Percentiles rank a stretch among this genome's conserved stretches.
Evolutionary conservation across 75 land plant species (phyloP).

Genomic region (Pinus taeda): DNA sequence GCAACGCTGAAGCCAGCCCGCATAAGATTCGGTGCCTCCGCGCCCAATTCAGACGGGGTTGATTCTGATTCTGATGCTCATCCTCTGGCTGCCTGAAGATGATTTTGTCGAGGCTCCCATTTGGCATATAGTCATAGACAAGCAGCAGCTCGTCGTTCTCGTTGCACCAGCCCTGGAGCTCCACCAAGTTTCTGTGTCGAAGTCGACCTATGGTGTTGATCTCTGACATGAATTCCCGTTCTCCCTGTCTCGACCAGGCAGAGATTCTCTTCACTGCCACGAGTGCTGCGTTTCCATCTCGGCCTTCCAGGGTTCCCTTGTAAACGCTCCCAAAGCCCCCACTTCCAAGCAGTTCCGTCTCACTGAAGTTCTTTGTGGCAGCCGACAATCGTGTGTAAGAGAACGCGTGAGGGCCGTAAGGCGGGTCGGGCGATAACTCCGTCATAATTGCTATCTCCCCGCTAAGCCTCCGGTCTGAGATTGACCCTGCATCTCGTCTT

Average conservation of each 20-base stretch:
- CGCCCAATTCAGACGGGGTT: slow-evolving; percentile 13
- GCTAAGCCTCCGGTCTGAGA: neutral
- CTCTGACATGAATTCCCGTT: slow-evolving; percentile 37
- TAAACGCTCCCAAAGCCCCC: slow-evolving; percentile 50
- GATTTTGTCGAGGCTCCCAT: slow-evolving; percentile 29
- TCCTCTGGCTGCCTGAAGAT: slow-evolving; percentile 5
- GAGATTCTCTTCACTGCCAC: slow-evolving; percentile 49
- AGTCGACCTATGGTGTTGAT: slow-evolving; percentile 33
- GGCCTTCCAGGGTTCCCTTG: slow-evolving; percentile 22
- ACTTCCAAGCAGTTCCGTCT: slow-evolving; percentile 29
- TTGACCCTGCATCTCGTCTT: neutral
- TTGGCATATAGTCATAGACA: slow-evolving; percentile 56
- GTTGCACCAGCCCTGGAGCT: slow-evolving; percentile 56
- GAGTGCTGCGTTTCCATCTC: neutral
- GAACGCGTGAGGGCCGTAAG: slow-evolving; percentile 28
- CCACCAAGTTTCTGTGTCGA: slow-evolving; percentile 42
- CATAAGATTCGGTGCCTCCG: slow-evolving; percentile 20
- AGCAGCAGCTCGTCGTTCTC: slow-evolving; percentile 25
- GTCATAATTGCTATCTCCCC: neutral
- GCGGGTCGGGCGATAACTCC: neutral
- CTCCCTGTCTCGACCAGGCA: slow-evolving; percentile 28
- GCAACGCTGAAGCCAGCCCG: slow-evolving; percentile 43
- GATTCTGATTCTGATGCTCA: neutral
- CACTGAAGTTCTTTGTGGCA: slow-evolving; percentile 41
- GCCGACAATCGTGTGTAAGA: slow-evolving; percentile 25